Percentiles rank a stretch among this genome's conserved stretches.
Conservation (phyloP, 225 moss, liverwort and hornwort genomes). For the Pseudisothecium myosuroides region DNA sequence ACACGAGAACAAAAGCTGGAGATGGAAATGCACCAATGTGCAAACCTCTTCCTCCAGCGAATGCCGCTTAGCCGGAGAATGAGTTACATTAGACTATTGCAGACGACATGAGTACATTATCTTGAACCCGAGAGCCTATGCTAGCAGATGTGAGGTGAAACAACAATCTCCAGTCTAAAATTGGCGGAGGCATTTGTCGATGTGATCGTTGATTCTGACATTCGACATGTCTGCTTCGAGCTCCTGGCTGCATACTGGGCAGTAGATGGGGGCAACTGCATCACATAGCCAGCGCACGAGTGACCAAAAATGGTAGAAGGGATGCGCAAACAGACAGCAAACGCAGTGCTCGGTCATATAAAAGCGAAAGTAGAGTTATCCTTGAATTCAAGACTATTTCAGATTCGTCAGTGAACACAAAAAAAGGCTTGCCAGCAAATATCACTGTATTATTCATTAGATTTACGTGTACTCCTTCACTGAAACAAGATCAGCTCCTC, state of each 20-base stretch:
- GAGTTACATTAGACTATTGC: neutral
- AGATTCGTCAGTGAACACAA: neutral
- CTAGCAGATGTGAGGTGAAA: neutral
- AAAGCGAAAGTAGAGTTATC: neutral
- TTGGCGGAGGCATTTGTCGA: conserved; percentile 25
- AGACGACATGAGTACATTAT: neutral
- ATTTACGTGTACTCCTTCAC: neutral
- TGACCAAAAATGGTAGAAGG: neutral
- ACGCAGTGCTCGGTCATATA: neutral
- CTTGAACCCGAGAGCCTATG: neutral
- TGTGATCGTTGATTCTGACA: conserved; percentile 26
- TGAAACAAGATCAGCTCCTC: neutral
- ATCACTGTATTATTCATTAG: neutral
- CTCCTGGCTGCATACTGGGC: conserved; percentile 23
- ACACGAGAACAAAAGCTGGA: neutral
- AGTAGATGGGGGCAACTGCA: conserved; percentile 9
- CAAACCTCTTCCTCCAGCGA: neutral
- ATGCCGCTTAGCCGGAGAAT: neutral
- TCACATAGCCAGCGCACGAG: neutral
- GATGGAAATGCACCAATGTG: neutral
- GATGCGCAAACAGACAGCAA: neutral
- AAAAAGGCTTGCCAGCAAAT: neutral
- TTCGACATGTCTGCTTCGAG: conserved; percentile 28
- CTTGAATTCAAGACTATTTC: neutral
- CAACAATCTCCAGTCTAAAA: conserved; percentile 8